Percentiles rank a stretch among this genome's conserved stretches.
These are phyloP conservation scores for Colletotrichum falcatum DNA, from an alignment of 2,329 filamentous ascomycete species.

Conservation along the genomic window DNA sequence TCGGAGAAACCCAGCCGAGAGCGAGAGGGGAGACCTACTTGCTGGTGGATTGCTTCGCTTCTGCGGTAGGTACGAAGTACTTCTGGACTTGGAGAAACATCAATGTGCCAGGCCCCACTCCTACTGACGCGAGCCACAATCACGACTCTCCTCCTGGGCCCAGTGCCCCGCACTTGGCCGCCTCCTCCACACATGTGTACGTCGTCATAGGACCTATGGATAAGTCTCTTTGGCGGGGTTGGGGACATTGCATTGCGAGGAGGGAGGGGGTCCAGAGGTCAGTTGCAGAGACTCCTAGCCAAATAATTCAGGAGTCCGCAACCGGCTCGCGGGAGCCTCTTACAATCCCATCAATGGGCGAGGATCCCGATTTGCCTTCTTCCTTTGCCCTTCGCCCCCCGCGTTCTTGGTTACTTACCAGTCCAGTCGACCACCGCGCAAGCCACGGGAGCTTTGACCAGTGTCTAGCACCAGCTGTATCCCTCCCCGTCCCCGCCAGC, in stretches of 20 bases:
- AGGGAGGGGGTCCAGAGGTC: slow-evolving; percentile 1
- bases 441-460: slow-evolving; percentile 36
- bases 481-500: slow-evolving; percentile 6
- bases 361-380: slow-evolving; percentile 16
- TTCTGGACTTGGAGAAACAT: slow-evolving; percentile 32
- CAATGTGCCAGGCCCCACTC: slow-evolving; percentile 27
- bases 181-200: slow-evolving; percentile 38
- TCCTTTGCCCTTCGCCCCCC: slow-evolving; percentile 12
- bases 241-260: slow-evolving; percentile 24
- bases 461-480: slow-evolving; percentile 11
- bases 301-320: neutral
- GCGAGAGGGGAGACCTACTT: slow-evolving; percentile 3
- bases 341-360: slow-evolving; percentile 5
- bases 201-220: slow-evolving; percentile 37
- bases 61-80: too few species aligned
- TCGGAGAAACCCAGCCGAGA: neutral
- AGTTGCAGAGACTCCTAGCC: neutral
- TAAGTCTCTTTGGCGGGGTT: slow-evolving; percentile 40
- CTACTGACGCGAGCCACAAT: slow-evolving; percentile 19
- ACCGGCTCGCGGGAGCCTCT: slow-evolving; percentile 1
- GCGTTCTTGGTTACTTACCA: slow-evolving; percentile 4
- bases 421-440: neutral
- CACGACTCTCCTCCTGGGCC: slow-evolving; percentile 21
- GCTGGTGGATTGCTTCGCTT: neutral
- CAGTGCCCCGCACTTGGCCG: slow-evolving; percentile 35